Evolutionary conservation across 2,329 filamentous ascomycete genomes (phyloP).

Genomic region (Arthroderma uncinatum): DNA sequence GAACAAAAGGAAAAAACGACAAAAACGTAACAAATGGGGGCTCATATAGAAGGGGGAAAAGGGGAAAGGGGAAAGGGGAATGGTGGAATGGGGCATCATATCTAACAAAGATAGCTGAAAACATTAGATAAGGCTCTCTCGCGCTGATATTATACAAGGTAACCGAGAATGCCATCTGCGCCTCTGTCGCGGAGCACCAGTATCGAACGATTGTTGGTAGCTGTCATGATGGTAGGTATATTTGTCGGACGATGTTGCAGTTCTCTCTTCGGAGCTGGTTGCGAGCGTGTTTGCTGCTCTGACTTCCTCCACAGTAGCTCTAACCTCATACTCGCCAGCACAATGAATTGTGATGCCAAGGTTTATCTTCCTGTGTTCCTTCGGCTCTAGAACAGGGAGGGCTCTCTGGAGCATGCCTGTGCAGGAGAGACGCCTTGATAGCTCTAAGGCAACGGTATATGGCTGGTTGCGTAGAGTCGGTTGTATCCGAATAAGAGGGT

Average conservation of each 20-base stretch:
- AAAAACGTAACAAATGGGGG: neutral
- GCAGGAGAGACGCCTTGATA: conserved; percentile 72
- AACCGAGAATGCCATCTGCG: conserved; percentile 26
- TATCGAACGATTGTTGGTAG: conserved; percentile 14
- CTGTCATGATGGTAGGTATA: conserved; percentile 8
- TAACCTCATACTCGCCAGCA: conserved; percentile 70
- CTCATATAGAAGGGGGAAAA: neutral
- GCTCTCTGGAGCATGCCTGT: conserved; percentile 71
- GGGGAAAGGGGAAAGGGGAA: neutral
- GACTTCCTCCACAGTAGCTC: conserved; percentile 65
- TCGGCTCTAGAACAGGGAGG: conserved; percentile 51
- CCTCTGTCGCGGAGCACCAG: conserved; percentile 17
- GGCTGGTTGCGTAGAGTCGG: conserved; percentile 65
- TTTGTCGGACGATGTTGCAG: neutral
- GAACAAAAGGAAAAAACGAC: neutral
- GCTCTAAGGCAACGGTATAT: conserved; percentile 61
- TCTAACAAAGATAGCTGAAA: neutral
- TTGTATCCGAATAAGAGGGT: conserved; percentile 62
- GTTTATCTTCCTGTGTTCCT: conserved; percentile 48
- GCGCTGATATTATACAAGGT: conserved; percentile 23
- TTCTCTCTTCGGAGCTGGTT: neutral
- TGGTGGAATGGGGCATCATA: neutral
- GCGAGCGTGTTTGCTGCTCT: conserved; percentile 41
- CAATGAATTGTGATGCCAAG: conserved; percentile 66
- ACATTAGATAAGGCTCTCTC: conserved; percentile 8